Base-by-base conservation (phyloP, 176 grass and related monocot species). In the Phoenix dactylifera region DNA sequence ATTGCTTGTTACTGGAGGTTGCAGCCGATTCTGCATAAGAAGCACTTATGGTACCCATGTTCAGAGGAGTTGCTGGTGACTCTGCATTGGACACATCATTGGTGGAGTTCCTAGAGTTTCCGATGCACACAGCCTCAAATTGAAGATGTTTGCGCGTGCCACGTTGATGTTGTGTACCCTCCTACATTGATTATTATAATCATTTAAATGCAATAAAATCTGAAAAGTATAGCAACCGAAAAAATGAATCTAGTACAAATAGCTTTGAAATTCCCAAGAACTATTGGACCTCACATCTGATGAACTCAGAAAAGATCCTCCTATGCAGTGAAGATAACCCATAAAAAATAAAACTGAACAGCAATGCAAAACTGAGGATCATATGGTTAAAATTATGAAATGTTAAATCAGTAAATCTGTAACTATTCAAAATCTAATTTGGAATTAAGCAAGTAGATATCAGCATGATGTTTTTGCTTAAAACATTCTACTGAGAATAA, bases 61-160 rank as follows among this genome's bases (percentile, higher is more conserved):
- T n/a, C 22, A 26, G 4, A 22, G 24, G 26, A 63, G 30, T n/a
- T 54, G 54, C 16, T 28, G 16, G 18, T 63, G 58, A 25, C 19
- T 73, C 59, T 63, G 18, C 14, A 17, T 6, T 16, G 20, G 49
- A 55, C 18, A 63, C 10, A 54, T 62, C 49, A 35, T 23, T 22
- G 4, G 7, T 53, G 0, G 28, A 72, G 22, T 62, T 62, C 18
- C 3, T 22, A 17, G 12, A n/a, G 18, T 22, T 24, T 52, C 6
- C 19, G 24, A 35, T 10, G 58, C n/a, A 62, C 26, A 54, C 16
- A 73, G 51, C 51, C 49, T 63, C 59, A 55, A 73, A 73, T 24
- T 73, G 26, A 52, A 73, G 59, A 17, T 59, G 50, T 51, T 63
- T 73, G 51, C 59, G 70, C 70, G 55, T 73, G 12, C 59, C 70